Evolutionary conservation across 805 yeast species (phyloP).

Genomic region (Wickerhamomyces silvicola): DNA sequence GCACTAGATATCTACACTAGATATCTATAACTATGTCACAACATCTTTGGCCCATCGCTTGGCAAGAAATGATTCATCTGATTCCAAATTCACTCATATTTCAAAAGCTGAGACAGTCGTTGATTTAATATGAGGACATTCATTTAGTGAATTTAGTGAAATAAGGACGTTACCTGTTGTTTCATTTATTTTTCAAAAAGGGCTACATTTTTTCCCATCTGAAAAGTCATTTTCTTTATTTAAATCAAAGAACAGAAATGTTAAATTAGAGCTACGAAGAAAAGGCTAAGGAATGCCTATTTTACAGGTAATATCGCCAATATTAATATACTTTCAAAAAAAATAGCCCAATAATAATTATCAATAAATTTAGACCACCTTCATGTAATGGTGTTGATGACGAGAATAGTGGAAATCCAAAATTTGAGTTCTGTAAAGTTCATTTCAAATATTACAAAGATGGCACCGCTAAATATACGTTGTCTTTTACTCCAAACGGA

Average conservation of each 20-base stretch:
- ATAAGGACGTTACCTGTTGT: conserved; percentile 27
- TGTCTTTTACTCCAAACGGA: conserved; percentile 24
- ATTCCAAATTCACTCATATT: conserved; percentile 1
- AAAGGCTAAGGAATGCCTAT: conserved; percentile 29
- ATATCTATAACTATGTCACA: background rate
- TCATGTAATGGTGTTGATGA: conserved; percentile 1
- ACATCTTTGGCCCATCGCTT: background rate
- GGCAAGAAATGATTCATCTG: background rate
- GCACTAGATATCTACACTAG: background rate
- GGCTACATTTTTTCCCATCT: conserved; percentile 32
- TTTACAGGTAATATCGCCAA: conserved; percentile 26
- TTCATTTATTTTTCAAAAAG: conserved; percentile 28
- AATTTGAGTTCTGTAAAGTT: conserved; percentile 28
- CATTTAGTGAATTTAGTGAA: conserved; percentile 17
- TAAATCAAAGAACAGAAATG: conserved; percentile 23
- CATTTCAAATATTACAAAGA: conserved; percentile 17
- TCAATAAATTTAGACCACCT: conserved; percentile 22
- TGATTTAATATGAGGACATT: conserved; percentile 18
- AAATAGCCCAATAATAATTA: conserved; percentile 23
- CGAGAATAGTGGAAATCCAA: conserved; percentile 11
- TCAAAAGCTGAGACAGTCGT: conserved; percentile 12
- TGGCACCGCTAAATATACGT: conserved; percentile 23
- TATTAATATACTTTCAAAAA: conserved; percentile 25
- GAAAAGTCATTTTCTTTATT: conserved; percentile 24
- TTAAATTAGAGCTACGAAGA: conserved; percentile 11